Conservation (phyloP, 2,329 filamentous ascomycete genomes). For the Fusarium burgessii region DNA sequence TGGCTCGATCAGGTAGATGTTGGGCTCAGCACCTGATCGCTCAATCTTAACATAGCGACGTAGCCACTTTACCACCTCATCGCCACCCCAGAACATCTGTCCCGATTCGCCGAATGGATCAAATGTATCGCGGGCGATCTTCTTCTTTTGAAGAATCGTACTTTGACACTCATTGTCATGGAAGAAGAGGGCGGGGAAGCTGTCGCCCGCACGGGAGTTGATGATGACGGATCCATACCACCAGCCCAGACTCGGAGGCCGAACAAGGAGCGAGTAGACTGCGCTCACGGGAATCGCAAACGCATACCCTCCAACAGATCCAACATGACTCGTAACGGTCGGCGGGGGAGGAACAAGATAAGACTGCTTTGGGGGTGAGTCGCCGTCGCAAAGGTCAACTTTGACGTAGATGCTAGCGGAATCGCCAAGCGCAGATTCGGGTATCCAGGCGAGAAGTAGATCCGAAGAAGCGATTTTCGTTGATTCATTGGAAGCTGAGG, state of each 20-base stretch:
- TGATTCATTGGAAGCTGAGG: slow-evolving; percentile 50
- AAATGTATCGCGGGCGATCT: slow-evolving; percentile 83
- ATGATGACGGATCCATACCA: slow-evolving; percentile 98
- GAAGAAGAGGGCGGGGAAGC: slow-evolving; percentile 96
- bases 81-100: slow-evolving; percentile 96
- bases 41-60: slow-evolving; percentile 86
- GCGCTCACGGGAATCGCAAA: slow-evolving; percentile 92
- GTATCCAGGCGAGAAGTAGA: slow-evolving; percentile 91
- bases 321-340: slow-evolving; percentile 80
- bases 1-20: slow-evolving; percentile 91
- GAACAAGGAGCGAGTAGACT: slow-evolving; percentile 89
- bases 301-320: slow-evolving; percentile 81
- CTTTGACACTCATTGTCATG: slow-evolving; percentile 97
- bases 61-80: slow-evolving; percentile 93
- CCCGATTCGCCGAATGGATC: slow-evolving; percentile 89
- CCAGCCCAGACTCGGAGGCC: slow-evolving; percentile 95
- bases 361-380: slow-evolving; percentile 84
- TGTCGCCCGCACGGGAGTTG: slow-evolving; percentile 90
- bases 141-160: slow-evolving; percentile 94
- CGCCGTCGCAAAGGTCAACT: slow-evolving; percentile 86
- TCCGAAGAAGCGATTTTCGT: slow-evolving; percentile 71
- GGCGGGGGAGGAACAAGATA: slow-evolving; percentile 94
- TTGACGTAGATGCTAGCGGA: slow-evolving; percentile 92
- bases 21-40: slow-evolving; percentile 86
- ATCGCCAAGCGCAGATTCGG: slow-evolving; percentile 88